Evolutionary conservation across 225 moss, liverwort and hornwort genomes (phyloP), one percentile per base, ranked within the genome.

Genomic region (Pseudisothecium myosuroides): DNA sequence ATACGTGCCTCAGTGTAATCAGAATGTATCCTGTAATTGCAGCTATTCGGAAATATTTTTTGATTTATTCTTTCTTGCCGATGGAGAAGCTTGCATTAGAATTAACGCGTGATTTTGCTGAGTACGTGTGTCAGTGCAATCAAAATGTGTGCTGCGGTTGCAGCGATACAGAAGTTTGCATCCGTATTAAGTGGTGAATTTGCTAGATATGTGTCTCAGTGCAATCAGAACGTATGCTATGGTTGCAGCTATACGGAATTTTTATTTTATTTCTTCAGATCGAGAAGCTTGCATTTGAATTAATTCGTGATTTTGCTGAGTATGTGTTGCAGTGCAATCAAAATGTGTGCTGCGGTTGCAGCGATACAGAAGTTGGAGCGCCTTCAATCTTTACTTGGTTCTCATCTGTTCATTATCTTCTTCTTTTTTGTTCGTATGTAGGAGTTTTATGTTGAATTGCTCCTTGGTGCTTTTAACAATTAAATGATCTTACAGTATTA

Each of bases 271-370:
- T 50, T 83, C n/a, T 54, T 86, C 36, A 23, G 62, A 88, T 32
- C 26, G 55, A 69, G 55, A 18, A 9, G 19, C 31, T 79, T 64
- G 64, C 49, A 59, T 29, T 43, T 50, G 50, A 79, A 43, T 80
- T 87, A 36, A 87, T 28, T 84, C 28, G 65, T 60, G 66, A 17
- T 50, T n/a, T 74, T 58, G 41, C 66, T 76, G 81, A 66, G 29
- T 47, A 45, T 64, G 58, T 72, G 72, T 87, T 29, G 47, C 92
- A 97, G 97, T 89, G 92, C 98, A 86, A 96, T 98, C 91, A 98
- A 96, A 93, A 74, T 98, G 77, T 96, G 94, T 85, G 96, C 94
- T 77, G 96, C 91, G 66, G 93, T 98, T 88, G 93, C 96, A 65
- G 93, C 93, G 37, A 75, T 91, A 5, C 92, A 94, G 88, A 98